Conservation (phyloP, 1,284 basidiomycete species). For the Hypsizygus ulmarius region DNA sequence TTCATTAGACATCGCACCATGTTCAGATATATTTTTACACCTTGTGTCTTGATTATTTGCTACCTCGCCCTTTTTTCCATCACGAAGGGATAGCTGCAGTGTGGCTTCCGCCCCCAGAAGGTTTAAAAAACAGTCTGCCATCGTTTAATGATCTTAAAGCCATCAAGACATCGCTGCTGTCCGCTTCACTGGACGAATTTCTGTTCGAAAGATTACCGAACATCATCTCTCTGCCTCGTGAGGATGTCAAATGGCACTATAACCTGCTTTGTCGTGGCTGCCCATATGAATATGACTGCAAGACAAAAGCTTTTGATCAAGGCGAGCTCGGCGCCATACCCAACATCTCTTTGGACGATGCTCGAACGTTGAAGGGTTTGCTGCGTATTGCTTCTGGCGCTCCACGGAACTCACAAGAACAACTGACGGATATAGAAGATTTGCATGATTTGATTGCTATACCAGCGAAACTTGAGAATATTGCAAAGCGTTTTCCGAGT, state of each 20-base stretch:
- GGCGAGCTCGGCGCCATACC: slow-evolving; percentile 42
- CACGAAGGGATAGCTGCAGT: slow-evolving; percentile 36
- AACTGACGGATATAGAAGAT: slow-evolving; percentile 41
- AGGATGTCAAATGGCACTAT: slow-evolving; percentile 43
- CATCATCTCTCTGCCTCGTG: slow-evolving; percentile 31
- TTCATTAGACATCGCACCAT: slow-evolving; percentile 45
- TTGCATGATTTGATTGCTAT: slow-evolving; percentile 36
- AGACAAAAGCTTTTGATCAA: slow-evolving; percentile 30
- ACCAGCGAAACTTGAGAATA: slow-evolving; percentile 32
- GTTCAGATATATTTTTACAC: slow-evolving; percentile 52
- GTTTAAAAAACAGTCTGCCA: slow-evolving; percentile 31
- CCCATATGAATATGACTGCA: slow-evolving; percentile 38
- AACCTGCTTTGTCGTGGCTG: slow-evolving; percentile 46
- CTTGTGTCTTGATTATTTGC: slow-evolving; percentile 40
- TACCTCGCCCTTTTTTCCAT: slow-evolving; percentile 33
- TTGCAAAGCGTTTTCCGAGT: slow-evolving; percentile 41
- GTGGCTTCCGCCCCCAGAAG: slow-evolving; percentile 43
- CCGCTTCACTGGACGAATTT: slow-evolving; percentile 37
- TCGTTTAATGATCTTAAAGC: slow-evolving; percentile 32
- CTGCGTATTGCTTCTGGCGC: slow-evolving; percentile 27
- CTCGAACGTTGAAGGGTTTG: slow-evolving; percentile 34
- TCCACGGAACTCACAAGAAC: slow-evolving; percentile 13
- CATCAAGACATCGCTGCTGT: slow-evolving; percentile 34
- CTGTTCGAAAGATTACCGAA: slow-evolving; percentile 41
- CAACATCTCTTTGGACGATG: slow-evolving; percentile 43